Conservation (phyloP, 345 rosid genomes). For the Pugionium cornutum region DNA sequence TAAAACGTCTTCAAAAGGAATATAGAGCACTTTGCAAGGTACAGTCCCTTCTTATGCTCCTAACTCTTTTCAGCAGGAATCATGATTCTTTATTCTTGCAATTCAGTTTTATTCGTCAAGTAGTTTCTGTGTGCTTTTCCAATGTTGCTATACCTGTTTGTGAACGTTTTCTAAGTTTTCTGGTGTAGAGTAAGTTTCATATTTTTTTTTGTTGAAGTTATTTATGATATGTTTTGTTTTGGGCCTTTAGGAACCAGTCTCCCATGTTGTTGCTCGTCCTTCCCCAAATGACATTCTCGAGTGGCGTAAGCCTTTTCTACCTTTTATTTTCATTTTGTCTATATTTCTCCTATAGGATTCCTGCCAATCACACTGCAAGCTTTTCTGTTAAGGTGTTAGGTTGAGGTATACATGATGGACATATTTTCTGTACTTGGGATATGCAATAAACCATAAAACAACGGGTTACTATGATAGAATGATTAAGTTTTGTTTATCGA, state of each 20-base stretch:
- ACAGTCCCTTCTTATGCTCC: conserved; percentile 6
- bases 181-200: conserved; percentile 10
- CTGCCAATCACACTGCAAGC: background rate
- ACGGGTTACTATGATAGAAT: conserved; percentile 1
- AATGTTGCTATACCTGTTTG: background rate
- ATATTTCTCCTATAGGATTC: conserved; percentile 4
- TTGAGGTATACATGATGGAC: conserved; percentile 24
- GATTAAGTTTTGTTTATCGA: background rate
- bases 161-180: background rate
- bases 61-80: background rate
- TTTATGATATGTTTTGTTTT: conserved; percentile 28
- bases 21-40: conserved; percentile 96
- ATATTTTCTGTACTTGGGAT: background rate
- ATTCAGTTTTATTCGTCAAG: background rate
- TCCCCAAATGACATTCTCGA: conserved; percentile 90
- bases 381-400: conserved; percentile 9
- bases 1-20: conserved; percentile 95
- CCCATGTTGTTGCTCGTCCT: conserved; percentile 93
- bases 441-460: conserved; percentile 10
- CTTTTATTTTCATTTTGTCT: background rate
- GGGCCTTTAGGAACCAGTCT: conserved; percentile 82
- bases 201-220: conserved; percentile 10
- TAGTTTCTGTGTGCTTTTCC: background rate
- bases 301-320: conserved; percentile 76
- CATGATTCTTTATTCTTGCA: background rate